phyloP scores from a whole-genome alignment of 257 asterid species.

The Capsicum chinense region DNA sequence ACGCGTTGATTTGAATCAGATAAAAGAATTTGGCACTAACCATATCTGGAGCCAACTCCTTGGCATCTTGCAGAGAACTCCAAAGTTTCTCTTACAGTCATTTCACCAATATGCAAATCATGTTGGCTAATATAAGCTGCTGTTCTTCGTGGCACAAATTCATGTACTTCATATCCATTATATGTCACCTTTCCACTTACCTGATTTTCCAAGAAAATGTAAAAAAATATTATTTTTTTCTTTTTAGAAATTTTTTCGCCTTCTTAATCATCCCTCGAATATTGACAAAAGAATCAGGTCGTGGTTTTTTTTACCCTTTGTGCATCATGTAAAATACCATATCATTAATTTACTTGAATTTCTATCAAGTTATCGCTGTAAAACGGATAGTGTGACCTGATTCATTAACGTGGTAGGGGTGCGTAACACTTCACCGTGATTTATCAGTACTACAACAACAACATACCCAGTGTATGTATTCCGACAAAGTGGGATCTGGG shows the following conservation, averaged over 20 bases:
- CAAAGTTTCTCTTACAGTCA: constrained; percentile 76
- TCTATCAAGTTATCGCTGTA: too few species aligned
- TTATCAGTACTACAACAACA: too few species aligned
- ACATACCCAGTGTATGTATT: too few species aligned
- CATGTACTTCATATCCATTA: constrained; percentile 63
- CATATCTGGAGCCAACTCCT: constrained; percentile 73
- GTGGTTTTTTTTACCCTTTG: too few species aligned
- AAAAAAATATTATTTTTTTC: too few species aligned
- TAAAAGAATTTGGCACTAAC: constrained; percentile 31
- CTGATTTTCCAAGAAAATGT: constrained; percentile 34
- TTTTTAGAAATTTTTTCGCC: neutral
- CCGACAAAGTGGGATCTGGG: too few species aligned
- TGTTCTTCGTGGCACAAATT: constrained; percentile 59
- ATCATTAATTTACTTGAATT: too few species aligned
- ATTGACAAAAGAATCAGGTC: neutral
- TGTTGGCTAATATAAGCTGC: constrained; percentile 71
- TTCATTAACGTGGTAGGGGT: too few species aligned
- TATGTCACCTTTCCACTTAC: constrained; percentile 58
- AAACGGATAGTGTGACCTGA: too few species aligned
- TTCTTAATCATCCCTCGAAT: neutral
- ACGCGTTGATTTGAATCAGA: neutral
- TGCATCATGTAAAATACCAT: too few species aligned
- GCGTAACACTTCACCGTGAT: too few species aligned
- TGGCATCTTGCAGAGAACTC: constrained; percentile 75
- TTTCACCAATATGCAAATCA: constrained; percentile 68